A percentile compares a stretch with the other conserved stretches of the same genome.
Evolutionary conservation across 164 flowering plant genomes (phyloP).

Genomic region (Cinnamomum micranthum): DNA sequence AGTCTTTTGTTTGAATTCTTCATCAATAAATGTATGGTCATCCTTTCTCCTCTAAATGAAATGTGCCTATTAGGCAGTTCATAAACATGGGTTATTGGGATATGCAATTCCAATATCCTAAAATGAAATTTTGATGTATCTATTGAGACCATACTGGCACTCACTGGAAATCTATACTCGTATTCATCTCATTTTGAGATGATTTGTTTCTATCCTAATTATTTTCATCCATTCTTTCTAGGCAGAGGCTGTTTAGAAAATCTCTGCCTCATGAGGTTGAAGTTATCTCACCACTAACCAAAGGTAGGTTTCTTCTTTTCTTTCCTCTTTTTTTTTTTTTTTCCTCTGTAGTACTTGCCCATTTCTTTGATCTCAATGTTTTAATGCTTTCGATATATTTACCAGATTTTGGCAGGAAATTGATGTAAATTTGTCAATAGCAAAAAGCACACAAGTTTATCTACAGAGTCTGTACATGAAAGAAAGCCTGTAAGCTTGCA

Average conservation of each 20-base stretch:
- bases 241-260: slow-evolving; percentile 5
- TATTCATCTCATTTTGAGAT: neutral
- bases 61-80: neutral
- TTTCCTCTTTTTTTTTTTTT: too few relatives aligned
- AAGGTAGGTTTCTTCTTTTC: neutral
- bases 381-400: neutral
- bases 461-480: slow-evolving; percentile 1
- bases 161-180: too few relatives aligned
- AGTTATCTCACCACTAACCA: neutral
- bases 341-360: neutral
- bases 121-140: neutral
- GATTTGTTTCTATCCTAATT: neutral
- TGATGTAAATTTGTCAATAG: slow-evolving; percentile 13
- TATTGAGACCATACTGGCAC: neutral
- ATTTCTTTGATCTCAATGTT: neutral
- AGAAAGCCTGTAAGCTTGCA: neutral
- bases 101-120: neutral
- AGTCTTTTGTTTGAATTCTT: neutral
- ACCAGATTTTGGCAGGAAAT: slow-evolving; percentile 4
- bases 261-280: neutral
- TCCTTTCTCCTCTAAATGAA: neutral
- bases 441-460: neutral
- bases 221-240: neutral
- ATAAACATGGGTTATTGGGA: neutral
- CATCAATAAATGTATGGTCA: neutral